Base-by-base conservation (phyloP, 345 rosid species). In the rapeseed (Brassica napus) region DNA sequence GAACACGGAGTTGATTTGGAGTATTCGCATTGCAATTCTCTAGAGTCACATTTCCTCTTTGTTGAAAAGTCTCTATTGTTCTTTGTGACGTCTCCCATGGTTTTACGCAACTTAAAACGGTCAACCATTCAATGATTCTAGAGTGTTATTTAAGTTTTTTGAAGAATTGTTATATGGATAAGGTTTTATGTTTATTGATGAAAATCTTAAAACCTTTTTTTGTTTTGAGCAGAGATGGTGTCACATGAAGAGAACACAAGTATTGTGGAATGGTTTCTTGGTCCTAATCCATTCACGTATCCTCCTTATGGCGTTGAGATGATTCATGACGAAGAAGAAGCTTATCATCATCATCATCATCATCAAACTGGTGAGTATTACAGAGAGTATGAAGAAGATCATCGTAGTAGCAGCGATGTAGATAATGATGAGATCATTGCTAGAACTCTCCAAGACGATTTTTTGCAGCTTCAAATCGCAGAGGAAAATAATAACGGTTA, bases 341-440 rank as follows among this genome's bases (percentile, higher is more conserved):
- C 3, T 63, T 65, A 24, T 63, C 82, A 77, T 52, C 85, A 81
- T 74, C 78, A 39, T 74, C 78, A 39, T 44, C 57, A 49, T 14
- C 18, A 81, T 66, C 84, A 76, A 42, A 58, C 71, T 10, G 80
- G 69, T 31, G 88, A 86, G 54, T 85, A 84, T 86, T 66, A 44
- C 16, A 82, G 88, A 78, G 87, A 72, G 79, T 79, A 83, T 76
- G 79, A 85, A 59, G 95, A 44, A 44, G n/a, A 91, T 71, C 83
- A 79, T 79, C 86, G 71, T 67, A 68, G 73, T 73, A 73, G 32
- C 32, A 59, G 82, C 31, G 65, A 87, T 80, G 89, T 91, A 63
- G 94, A 89, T 79, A 92, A 85, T 82, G 98, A 94, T 85, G 97
- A 90, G 90, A 85, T 87, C 61, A 93, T 93, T 78, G 98, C 97